A percentile compares a stretch with the other conserved stretches of the same genome.
Conservation (phyloP, 2,329 filamentous ascomycete genomes). For the Ophiocordyceps camponoti-leonardi region DNA sequence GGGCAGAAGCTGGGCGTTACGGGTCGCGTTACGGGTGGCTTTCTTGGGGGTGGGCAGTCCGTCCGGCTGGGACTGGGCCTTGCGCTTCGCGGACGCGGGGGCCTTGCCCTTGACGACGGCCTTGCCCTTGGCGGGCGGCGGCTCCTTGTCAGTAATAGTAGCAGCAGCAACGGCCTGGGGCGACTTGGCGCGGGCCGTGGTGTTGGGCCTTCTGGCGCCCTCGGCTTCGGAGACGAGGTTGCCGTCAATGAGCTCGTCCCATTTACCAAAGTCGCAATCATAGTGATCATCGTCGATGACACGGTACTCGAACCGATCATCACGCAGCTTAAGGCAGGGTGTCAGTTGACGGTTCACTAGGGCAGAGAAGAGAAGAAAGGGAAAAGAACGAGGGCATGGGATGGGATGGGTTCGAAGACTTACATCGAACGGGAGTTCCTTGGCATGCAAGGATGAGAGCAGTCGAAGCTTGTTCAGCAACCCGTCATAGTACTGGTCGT, state of each 20-base stretch:
- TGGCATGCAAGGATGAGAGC: conserved; percentile 24
- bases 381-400: no score
- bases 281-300: conserved; percentile 25
- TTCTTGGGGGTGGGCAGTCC: conserved; percentile 32
- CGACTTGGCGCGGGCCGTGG: conserved; percentile 18
- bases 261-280: conserved; percentile 24
- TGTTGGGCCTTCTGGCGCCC: conserved; percentile 23
- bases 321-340: conserved; percentile 15
- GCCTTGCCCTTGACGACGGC: conserved; percentile 12
- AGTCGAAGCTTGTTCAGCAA: conserved; percentile 28
- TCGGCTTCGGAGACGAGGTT: conserved; percentile 27
- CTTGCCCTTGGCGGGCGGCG: conserved; percentile 11
- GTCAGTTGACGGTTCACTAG: conserved; percentile 1
- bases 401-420: conserved; percentile 7
- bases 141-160: no score
- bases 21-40: conserved; percentile 16
- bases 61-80: conserved; percentile 30
- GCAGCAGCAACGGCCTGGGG: conserved; percentile 13
- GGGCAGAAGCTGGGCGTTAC: conserved; percentile 10
- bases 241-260: conserved; percentile 22
- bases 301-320: conserved; percentile 27
- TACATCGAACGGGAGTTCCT: conserved; percentile 30
- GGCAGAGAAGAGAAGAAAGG: background rate
- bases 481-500: conserved; percentile 24
- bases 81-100: conserved; percentile 26